Percentiles rank a stretch among this genome's conserved stretches.
Conservation (phyloP, 1,284 basidiomycete genomes). For the Malassezia slooffiae region DNA sequence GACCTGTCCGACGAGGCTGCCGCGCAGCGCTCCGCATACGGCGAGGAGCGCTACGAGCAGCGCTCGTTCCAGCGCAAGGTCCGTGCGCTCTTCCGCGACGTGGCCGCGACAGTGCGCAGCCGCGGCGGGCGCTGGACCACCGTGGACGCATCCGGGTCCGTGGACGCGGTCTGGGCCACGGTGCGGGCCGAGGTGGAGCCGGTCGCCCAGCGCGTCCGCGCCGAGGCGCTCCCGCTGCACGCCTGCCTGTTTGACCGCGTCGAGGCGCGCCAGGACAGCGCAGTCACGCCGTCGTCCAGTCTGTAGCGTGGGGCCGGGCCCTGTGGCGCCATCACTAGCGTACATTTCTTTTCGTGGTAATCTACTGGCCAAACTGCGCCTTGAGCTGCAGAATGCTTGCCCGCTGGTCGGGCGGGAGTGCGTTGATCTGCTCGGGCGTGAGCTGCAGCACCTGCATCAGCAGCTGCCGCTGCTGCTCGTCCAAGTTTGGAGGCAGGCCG, state of each 20-base stretch:
- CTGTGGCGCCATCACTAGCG: not conserved
- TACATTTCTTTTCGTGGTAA: not conserved
- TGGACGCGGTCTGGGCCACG: conserved; percentile 35
- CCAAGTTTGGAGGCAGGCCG: conserved; percentile 20
- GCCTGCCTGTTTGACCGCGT: too few relatives aligned
- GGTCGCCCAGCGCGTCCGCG: too few relatives aligned
- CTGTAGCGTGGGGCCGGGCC: too few relatives aligned
- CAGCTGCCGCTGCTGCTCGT: conserved; percentile 33
- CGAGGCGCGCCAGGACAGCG: too few relatives aligned
- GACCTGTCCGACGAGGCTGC: conserved; percentile 66
- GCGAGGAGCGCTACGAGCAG: conserved; percentile 61
- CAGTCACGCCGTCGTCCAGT: too few relatives aligned
- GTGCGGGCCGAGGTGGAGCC: conserved; percentile 6
- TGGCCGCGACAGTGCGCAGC: conserved; percentile 21
- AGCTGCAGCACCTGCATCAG: conserved; percentile 65
- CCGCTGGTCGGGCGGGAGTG: conserved; percentile 68
- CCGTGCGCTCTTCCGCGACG: conserved; percentile 28
- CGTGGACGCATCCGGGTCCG: conserved; percentile 29
- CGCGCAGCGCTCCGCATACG: conserved; percentile 68
- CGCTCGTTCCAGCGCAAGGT: conserved; percentile 45
- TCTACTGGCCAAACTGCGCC: conserved; percentile 36
- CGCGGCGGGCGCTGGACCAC: conserved; percentile 27
- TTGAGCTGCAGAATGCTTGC: conserved; percentile 64
- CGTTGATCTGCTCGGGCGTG: conserved; percentile 74
- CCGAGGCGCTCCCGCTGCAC: too few relatives aligned